Evolutionary conservation across 257 asterid species (phyloP), one percentile per base, ranked within the genome.

Genomic region (Schizonepeta tenuifolia): DNA sequence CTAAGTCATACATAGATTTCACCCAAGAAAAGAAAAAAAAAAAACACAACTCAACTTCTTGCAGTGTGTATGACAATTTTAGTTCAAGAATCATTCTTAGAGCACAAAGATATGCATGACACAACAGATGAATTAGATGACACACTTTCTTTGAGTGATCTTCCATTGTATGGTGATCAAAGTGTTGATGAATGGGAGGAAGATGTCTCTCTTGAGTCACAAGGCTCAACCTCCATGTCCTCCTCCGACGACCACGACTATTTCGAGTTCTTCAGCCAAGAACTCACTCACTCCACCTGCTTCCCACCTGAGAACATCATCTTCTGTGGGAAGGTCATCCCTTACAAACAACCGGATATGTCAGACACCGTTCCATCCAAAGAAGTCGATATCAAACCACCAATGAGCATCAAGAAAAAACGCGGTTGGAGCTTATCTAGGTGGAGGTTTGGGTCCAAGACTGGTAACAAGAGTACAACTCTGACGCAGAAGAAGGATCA

Each of bases 101-200:
- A 65, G 36, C 62, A 66, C 41, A 74, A 72, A 69, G 49, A 56
- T 70, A 81, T 71, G 84, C 70, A 76, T 10, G 69, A 41, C 9
- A 12, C 64, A 14, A 6, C 67, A 24, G 87, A 83, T 22, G 93
- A 81, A 26, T 75, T 67, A 14, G 88, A 80, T 40, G 97, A 91
- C 5, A 84, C 96, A n/a, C 89, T 91, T 18, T 89, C 97, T 47
- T 76, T 91, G 7, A 83, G 89, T 74, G 96, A 86, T 66, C 85
- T 86, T 15, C 85, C 92, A 44, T 40, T 89, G 50, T 80, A 80
- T 11, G 73, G 85, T 24, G 79, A 74, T 50, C 72, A 71, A 3
- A 69, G 71, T 49, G 69, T 60, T 13, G 75, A 63, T 0, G 70
- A 79, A 1, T 78, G 84, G 84, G 84, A 65, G 55, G 81, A 79